These are phyloP conservation scores for Cladosporium sp. DNA, from an alignment of 2,329 filamentous ascomycete species.

Conservation along the genomic window DNA sequence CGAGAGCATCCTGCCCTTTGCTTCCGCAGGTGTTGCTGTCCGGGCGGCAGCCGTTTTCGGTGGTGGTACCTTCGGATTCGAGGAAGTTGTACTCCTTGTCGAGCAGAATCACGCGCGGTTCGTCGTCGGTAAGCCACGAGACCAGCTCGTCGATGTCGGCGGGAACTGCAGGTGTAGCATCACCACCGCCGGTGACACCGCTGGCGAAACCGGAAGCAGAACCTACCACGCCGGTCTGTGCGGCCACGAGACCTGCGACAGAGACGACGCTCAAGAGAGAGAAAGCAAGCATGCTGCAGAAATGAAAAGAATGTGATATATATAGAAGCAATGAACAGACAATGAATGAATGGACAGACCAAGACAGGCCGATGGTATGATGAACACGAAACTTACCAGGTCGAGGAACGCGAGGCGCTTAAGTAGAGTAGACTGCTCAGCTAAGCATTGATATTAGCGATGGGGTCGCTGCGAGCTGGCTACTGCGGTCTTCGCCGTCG, in stretches of 20 bases:
- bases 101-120: slow-evolving; percentile 60
- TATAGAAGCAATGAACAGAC: background rate
- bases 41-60: slow-evolving; percentile 56
- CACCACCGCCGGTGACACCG: slow-evolving; percentile 63
- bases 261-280: background rate
- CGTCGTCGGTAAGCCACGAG: slow-evolving; percentile 58
- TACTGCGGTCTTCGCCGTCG: background rate
- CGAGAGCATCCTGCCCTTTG: slow-evolving; percentile 61
- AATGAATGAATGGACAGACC: slow-evolving; percentile 2
- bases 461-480: background rate
- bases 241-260: slow-evolving; percentile 3
- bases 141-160: slow-evolving; percentile 56
- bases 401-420: background rate
- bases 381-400: background rate
- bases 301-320: background rate
- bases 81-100: slow-evolving; percentile 58
- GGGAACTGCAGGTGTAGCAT: slow-evolving; percentile 50
- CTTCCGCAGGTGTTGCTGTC: slow-evolving; percentile 56
- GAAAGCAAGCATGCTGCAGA: background rate
- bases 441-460: background rate
- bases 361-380: background rate
- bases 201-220: slow-evolving; percentile 53
- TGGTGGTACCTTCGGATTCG: slow-evolving; percentile 41
- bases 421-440: background rate
- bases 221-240: slow-evolving; percentile 33